Percentiles rank a stretch among this genome's conserved stretches.
Conservation (phyloP, 73 alveolate genomes). For the Diophrys sp. region DNA sequence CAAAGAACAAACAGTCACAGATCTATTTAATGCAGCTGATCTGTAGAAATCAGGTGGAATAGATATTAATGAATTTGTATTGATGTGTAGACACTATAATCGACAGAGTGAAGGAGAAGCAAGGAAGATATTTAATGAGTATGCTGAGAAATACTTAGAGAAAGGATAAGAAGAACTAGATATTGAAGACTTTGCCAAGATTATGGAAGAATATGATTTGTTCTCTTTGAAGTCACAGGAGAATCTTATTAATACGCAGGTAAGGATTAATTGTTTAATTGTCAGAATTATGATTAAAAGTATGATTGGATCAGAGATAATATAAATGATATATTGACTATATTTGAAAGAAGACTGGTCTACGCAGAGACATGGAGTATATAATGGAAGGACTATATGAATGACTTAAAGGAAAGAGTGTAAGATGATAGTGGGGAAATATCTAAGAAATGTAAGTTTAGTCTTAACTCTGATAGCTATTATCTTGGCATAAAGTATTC, state of each 20-base stretch:
- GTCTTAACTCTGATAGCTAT: not conserved
- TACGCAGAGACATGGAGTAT: not conserved
- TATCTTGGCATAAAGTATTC: not conserved
- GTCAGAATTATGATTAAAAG: conserved; percentile 28
- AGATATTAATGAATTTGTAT: conserved; percentile 10
- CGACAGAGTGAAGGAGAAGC: not conserved
- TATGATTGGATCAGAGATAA: not conserved
- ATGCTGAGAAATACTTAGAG: conserved; percentile 10
- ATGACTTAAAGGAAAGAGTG: not conserved
- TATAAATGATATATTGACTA: not conserved
- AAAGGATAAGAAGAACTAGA: not conserved
- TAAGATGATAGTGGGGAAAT: not conserved
- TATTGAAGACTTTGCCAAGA: conserved; percentile 3
- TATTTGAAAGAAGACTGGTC: not conserved
- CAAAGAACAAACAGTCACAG: conserved; percentile 30
- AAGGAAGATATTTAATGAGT: conserved; percentile 30
- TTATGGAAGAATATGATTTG: not conserved
- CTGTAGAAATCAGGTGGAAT: conserved; percentile 9
- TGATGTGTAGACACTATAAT: conserved; percentile 19
- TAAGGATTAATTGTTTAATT: not conserved
- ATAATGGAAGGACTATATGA: not conserved
- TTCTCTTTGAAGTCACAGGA: conserved; percentile 14
- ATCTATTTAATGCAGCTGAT: conserved; percentile 36
- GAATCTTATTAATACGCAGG: conserved; percentile 13
- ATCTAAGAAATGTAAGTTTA: not conserved